A percentile compares a stretch with the other conserved stretches of the same genome.
Evolutionary conservation across 345 rosid genomes (phyloP).

Genomic region (Acer yangbiense): DNA sequence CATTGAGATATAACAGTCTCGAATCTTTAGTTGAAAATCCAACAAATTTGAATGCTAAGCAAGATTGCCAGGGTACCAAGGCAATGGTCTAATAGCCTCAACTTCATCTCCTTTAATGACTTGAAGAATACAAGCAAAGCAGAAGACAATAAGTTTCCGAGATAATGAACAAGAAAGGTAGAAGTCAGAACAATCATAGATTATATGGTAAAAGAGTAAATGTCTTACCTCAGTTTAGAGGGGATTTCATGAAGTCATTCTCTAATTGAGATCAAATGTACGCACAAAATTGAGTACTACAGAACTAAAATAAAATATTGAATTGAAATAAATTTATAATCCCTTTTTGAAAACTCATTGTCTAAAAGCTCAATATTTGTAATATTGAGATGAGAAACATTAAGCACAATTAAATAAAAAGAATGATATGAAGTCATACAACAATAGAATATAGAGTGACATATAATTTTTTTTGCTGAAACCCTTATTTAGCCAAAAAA

Average conservation of each 20-base stretch:
- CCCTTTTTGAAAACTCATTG: background rate
- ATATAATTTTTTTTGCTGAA: background rate
- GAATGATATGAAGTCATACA: background rate
- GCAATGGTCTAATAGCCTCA: no score
- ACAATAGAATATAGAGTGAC: background rate
- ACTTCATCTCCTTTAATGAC: no score
- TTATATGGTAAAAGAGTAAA: background rate
- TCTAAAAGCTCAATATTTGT: background rate
- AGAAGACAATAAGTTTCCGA: no score
- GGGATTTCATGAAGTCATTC: slow-evolving; percentile 80
- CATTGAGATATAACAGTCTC: no score
- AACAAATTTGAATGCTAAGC: no score
- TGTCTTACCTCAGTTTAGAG: slow-evolving; percentile 65
- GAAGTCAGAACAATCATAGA: background rate
- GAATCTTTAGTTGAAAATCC: no score
- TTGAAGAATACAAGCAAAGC: no score
- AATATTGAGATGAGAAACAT: background rate
- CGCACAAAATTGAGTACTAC: slow-evolving; percentile 79
- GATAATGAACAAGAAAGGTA: no score
- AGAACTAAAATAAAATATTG: slow-evolving; percentile 9
- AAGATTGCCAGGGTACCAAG: no score
- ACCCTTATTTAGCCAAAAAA: background rate
- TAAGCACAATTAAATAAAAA: background rate
- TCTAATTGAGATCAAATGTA: slow-evolving; percentile 70
- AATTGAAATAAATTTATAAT: background rate